Percentiles rank a stretch among this genome's conserved stretches.
Conservation (phyloP, 1,284 basidiomycete species). For the Heterobasidion parviporum region DNA sequence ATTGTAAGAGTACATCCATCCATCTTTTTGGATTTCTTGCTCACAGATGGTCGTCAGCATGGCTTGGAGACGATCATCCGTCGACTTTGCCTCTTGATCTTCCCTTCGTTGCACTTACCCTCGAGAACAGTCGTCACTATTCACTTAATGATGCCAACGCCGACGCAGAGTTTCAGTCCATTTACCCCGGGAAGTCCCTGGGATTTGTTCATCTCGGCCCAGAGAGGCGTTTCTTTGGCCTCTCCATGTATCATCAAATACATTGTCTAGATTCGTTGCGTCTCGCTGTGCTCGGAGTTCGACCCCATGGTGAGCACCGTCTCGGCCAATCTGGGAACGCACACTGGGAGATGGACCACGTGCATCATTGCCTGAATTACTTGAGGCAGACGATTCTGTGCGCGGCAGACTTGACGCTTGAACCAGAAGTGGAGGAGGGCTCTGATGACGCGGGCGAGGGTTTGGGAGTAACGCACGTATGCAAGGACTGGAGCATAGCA, state of each 20-base stretch:
- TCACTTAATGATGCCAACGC: constrained; percentile 13
- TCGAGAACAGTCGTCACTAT: constrained; percentile 18
- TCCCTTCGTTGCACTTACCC: constrained; percentile 12
- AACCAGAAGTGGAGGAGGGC: neutral
- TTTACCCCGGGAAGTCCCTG: constrained; percentile 16
- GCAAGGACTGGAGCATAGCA: neutral
- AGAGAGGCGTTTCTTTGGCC: constrained; percentile 19
- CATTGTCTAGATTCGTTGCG: constrained; percentile 28
- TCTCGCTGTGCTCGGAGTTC: constrained; percentile 16
- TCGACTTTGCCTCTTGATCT: constrained; percentile 12
- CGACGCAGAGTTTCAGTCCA: constrained; percentile 20
- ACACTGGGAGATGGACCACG: constrained; percentile 8
- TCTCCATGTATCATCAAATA: constrained; percentile 30
- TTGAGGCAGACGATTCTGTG: neutral
- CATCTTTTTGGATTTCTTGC: neutral
- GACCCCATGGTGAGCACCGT: constrained; percentile 5
- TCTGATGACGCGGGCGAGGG: neutral
- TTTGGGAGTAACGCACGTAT: neutral
- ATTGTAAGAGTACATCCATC: constrained; percentile 6
- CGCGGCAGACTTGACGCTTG: neutral
- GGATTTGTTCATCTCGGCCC: constrained; percentile 25
- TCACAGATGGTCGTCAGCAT: constrained; percentile 6
- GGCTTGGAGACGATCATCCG: constrained; percentile 13
- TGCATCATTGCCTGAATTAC: constrained; percentile 2
- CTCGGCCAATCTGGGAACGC: constrained; percentile 2